Base-by-base conservation (phyloP, 495 filamentous ascomycete genomes). In the Aspergillus kassunensis region DNA sequence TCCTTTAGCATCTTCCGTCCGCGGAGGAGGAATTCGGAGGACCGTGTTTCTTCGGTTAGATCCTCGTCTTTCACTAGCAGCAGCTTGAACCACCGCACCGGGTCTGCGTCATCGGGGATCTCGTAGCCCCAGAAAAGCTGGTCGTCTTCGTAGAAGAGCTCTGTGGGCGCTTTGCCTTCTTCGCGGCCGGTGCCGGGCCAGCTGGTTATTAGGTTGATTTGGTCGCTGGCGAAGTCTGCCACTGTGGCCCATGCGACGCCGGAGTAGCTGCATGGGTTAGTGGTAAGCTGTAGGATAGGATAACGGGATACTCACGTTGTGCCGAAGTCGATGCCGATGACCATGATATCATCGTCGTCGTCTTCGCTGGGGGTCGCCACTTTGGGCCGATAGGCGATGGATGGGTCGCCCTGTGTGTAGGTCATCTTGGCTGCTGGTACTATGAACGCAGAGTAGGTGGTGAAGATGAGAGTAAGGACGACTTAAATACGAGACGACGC, bases 1-100 rank as follows among this genome's bases (percentile, higher is more conserved):
- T 51, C 48, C 36, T 51, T 51, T 15, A 51, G 36, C 48, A 51
- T 51, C 36, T 42, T 51, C 3, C 48, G 35, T 16, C 35, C 48
- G 16, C 48, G 48, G 16, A 51, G 18, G 1, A 51, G 24, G 16
- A 51, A 41, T 35, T 51, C 48, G 25, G 36, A 42, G 1, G 36
- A 30, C 2, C 48, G 35, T 5, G 36, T 42, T 20, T 51, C 48
- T 15, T 37, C 35, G 12, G 12, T 37, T 2, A 51, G 35, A 15
- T 51, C 48, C 25, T 41, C 48, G 27, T 51, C 48, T 20, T 39
- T 51, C 9, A 51, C 34, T 3, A 51, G 48, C 0, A 51, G 25
- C 9, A 51, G 37, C 36, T 51, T 51, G 37, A 51, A 51, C 48
- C 48, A 51, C 11, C 48, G 48, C 3, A 51, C 36, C 9, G 48